Evolutionary conservation across 2,329 filamentous ascomycete genomes (phyloP), one percentile per base, ranked within the genome.

Genomic region (Fusarium bactridioides): DNA sequence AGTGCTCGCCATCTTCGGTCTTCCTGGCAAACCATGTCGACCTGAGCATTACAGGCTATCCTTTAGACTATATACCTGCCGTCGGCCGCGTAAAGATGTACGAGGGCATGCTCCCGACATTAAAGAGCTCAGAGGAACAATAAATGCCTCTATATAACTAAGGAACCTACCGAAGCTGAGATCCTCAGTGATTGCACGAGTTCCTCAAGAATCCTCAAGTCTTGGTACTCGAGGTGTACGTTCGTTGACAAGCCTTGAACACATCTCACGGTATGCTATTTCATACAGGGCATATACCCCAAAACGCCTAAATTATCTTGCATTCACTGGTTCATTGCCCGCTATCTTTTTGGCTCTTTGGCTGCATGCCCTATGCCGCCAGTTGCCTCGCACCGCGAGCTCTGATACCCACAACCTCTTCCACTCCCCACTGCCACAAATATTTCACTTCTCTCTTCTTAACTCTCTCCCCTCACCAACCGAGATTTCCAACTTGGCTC

Each of bases 351-450:
- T 2, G 18, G 19, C 45, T 23, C 37, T 43, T 51, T 7, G 23
- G 31, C 41, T 58, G 41, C 43, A 35, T 37, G 23, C 41, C 45
- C 35, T 31, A 0, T 4, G 19, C 37, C 29, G 43, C 37, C 51
- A 50, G 41, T 40, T 67, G 67, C 33, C 51, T 70, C 23, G 53
- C 67, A 67, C 57, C 57, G 61, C 21, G 31, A 33, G 31, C 51
- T 51, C 21, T 43, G 15, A 40, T 23, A 23, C 8, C 9, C 4
- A 7, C 11, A n/a, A 45, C 33, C 21, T 40, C 29, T 27, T 40
- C 31, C n/a, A 40, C 29, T 54, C 15, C 10, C 23, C 33, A 23
- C n/a, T 11, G 16, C 41, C 55, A n/a, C 31, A 27, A 57, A 15
- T 35, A 27, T 35, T 35, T n/a, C 23, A 48, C 0, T 2, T 37